These are phyloP conservation scores for Geoglossum cookeanum DNA, from an alignment of 2,329 filamentous ascomycete species.

Conservation along the genomic window DNA sequence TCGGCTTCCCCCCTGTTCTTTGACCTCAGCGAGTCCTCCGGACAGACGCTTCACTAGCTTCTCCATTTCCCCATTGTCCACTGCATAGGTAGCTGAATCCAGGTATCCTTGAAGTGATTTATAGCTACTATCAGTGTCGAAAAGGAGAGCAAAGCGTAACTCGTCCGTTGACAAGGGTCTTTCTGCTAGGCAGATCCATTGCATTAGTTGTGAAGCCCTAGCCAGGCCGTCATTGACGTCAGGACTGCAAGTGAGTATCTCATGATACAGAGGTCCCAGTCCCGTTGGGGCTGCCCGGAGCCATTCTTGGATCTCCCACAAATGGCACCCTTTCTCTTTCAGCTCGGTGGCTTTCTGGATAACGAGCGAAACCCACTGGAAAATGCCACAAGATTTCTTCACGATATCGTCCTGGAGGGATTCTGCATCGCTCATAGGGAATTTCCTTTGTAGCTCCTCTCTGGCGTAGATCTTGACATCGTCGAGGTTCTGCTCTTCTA, in stretches of 20 bases:
- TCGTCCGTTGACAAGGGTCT: conserved; percentile 5
- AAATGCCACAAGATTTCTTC: conserved; percentile 16
- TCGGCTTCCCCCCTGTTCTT: neutral
- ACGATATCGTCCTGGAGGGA: conserved; percentile 11
- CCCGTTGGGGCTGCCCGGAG: conserved; percentile 8
- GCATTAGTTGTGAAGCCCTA: conserved; percentile 8
- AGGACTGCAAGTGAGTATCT: conserved; percentile 5
- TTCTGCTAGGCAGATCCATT: conserved; percentile 6
- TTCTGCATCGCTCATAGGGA: neutral
- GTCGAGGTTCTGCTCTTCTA: no score
- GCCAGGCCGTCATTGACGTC: conserved; percentile 6
- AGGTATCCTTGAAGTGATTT: neutral
- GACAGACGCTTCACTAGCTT: neutral
- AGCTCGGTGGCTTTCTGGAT: conserved; percentile 10
- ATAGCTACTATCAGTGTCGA: neutral
- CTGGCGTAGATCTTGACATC: conserved; percentile 7
- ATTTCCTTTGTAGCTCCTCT: neutral
- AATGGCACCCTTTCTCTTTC: conserved; percentile 2
- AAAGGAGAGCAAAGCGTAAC: neutral
- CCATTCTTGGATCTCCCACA: conserved; percentile 3
- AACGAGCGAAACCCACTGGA: conserved; percentile 21
- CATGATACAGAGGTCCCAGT: conserved; percentile 7
- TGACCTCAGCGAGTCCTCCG: conserved; percentile 3
- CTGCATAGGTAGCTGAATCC: neutral
- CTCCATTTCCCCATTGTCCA: neutral